These are phyloP conservation scores for Oryza nivara DNA, from an alignment of 176 grass and related monocot species.

Conservation along the genomic window DNA sequence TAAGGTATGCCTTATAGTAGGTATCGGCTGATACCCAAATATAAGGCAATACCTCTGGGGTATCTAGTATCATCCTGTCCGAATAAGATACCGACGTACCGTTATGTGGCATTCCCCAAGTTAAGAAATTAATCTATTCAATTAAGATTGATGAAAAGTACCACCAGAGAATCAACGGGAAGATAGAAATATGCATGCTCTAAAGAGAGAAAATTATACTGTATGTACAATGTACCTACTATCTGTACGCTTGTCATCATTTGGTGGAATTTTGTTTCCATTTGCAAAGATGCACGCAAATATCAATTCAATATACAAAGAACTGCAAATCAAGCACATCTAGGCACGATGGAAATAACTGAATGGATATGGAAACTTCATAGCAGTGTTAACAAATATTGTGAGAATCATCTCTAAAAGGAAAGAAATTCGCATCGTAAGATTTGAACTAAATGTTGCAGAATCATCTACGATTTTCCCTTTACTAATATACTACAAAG, in stretches of 20 bases:
- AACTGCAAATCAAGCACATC: neutral
- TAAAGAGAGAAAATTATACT: too few relatives aligned
- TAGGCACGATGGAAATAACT: neutral
- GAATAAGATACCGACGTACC: too few relatives aligned
- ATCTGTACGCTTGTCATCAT: neutral
- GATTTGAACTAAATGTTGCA: neutral
- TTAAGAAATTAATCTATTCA: too few relatives aligned
- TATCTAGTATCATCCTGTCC: too few relatives aligned
- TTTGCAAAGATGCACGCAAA: neutral
- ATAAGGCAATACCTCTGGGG: too few relatives aligned
- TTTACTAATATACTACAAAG: neutral
- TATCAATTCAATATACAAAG: neutral
- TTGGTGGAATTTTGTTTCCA: neutral
- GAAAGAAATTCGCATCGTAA: neutral
- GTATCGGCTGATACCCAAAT: too few relatives aligned
- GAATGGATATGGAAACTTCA: neutral
- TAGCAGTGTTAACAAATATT: neutral
- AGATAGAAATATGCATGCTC: too few relatives aligned
- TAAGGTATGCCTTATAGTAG: too few relatives aligned
- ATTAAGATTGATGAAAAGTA: too few relatives aligned
- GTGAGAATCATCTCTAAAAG: neutral
- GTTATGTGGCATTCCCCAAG: too few relatives aligned
- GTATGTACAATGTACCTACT: neutral
- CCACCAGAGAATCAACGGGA: too few relatives aligned
- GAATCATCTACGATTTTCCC: neutral